Evolutionary conservation across 306 rosid genomes (phyloP).

Genomic region (Acacia confusa): DNA sequence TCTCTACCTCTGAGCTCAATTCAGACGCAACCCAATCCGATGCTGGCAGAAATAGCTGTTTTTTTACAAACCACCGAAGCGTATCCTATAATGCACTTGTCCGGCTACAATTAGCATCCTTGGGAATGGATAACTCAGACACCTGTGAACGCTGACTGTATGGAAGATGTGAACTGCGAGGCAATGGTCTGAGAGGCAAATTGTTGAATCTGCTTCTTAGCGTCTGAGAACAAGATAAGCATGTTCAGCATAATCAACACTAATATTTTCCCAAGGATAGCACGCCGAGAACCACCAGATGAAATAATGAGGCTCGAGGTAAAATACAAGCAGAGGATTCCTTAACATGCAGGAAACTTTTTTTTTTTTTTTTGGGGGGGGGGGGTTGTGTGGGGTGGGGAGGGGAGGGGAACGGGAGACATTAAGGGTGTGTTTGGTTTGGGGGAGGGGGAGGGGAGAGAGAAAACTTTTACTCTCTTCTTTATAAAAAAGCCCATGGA

Average conservation of each 20-base stretch:
- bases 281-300: not conserved
- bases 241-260: not conserved
- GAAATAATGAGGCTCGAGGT: not conserved
- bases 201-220: slow-evolving; percentile 85
- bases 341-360: not conserved
- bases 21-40: slow-evolving; percentile 17
- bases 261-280: not conserved
- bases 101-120: slow-evolving; percentile 10
- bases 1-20: slow-evolving; percentile 22
- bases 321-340: not conserved
- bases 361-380: too few relatives aligned
- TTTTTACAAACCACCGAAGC: slow-evolving; percentile 35
- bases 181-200: slow-evolving; percentile 78
- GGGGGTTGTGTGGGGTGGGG: too few relatives aligned
- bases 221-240: slow-evolving; percentile 58
- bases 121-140: slow-evolving; percentile 44
- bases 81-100: slow-evolving; percentile 13
- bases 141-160: slow-evolving; percentile 75
- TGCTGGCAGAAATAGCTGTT: slow-evolving; percentile 35
- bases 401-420: too few relatives aligned
- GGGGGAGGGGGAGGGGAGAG: too few relatives aligned
- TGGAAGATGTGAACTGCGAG: slow-evolving; percentile 61
- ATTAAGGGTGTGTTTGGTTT: too few relatives aligned
- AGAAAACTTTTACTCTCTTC: too few relatives aligned
- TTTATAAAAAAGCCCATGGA: too few relatives aligned